Conservation (phyloP, 2,329 filamentous ascomycete species). For the Atkinsonella texensis region DNA sequence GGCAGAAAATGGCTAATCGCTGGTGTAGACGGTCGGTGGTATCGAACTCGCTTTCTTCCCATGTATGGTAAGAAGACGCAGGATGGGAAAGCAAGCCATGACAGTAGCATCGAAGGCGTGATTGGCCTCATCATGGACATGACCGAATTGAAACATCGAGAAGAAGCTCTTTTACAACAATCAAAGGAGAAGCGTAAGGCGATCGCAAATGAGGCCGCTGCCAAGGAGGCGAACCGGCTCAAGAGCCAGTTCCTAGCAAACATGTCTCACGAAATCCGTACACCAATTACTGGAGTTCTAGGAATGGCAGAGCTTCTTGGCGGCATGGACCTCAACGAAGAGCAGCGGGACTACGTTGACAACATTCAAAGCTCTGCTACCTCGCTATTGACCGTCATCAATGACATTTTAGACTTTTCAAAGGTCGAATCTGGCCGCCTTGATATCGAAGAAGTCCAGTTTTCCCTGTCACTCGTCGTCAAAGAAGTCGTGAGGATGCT, state of each 20-base stretch:
- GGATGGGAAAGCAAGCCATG: slow-evolving; percentile 32
- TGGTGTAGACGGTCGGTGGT: slow-evolving; percentile 47
- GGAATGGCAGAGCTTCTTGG: slow-evolving; percentile 67
- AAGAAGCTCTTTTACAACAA: slow-evolving; percentile 49
- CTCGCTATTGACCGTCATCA: slow-evolving; percentile 74
- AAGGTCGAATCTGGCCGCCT: slow-evolving; percentile 70
- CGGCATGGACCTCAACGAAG: slow-evolving; percentile 54
- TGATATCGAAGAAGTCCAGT: slow-evolving; percentile 71
- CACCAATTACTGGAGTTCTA: slow-evolving; percentile 68
- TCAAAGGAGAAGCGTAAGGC: slow-evolving; percentile 58
- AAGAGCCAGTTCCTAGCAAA: slow-evolving; percentile 73
- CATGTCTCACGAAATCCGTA: slow-evolving; percentile 72
- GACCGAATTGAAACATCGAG: slow-evolving; percentile 56
- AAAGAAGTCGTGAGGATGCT: slow-evolving; percentile 80
- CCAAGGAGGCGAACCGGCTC: slow-evolving; percentile 67
- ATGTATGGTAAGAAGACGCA: slow-evolving; percentile 44
- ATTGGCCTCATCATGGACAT: slow-evolving; percentile 74
- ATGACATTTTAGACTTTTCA: slow-evolving; percentile 83
- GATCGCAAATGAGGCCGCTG: slow-evolving; percentile 63
- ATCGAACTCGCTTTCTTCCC: slow-evolving; percentile 59
- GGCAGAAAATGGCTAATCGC: not conserved
- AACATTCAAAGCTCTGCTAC: slow-evolving; percentile 73
- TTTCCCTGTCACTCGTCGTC: slow-evolving; percentile 60
- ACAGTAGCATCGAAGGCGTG: slow-evolving; percentile 52
- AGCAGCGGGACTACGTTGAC: slow-evolving; percentile 63